phyloP scores from a whole-genome alignment of 2,329 filamentous ascomycete species.

The Penicillium sp. region DNA sequence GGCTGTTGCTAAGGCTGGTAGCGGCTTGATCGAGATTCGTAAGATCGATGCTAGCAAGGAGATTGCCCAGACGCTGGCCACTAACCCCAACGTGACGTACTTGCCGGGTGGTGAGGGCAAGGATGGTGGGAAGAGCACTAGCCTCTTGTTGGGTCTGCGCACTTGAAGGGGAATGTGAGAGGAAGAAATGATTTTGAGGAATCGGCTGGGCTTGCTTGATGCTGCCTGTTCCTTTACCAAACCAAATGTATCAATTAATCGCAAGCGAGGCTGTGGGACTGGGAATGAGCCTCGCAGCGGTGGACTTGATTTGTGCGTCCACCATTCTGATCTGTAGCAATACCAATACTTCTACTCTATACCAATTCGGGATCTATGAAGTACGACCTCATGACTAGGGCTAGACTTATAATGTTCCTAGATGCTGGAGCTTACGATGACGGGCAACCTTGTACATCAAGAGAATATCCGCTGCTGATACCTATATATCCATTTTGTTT shows the following conservation, averaged over 20 bases:
- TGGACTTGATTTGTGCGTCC: slow-evolving; percentile 13
- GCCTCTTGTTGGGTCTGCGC: slow-evolving; percentile 68
- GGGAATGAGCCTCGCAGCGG: slow-evolving; percentile 31
- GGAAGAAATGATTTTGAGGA: slow-evolving; percentile 6
- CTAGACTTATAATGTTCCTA: background rate
- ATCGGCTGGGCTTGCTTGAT: background rate
- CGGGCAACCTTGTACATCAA: no score
- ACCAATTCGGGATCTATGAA: background rate
- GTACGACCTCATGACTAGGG: background rate
- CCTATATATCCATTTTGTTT: no score
- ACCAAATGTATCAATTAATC: slow-evolving; percentile 30
- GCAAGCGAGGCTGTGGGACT: slow-evolving; percentile 25
- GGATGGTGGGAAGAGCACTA: slow-evolving; percentile 63
- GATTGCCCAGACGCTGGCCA: slow-evolving; percentile 84
- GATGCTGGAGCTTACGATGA: no score
- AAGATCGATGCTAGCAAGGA: slow-evolving; percentile 96
- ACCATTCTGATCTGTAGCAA: slow-evolving; percentile 25
- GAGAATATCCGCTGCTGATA: no score
- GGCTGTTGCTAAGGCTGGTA: slow-evolving; percentile 89
- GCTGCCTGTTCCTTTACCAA: slow-evolving; percentile 10
- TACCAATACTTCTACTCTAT: slow-evolving; percentile 30
- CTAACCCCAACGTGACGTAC: slow-evolving; percentile 95
- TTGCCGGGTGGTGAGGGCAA: slow-evolving; percentile 70
- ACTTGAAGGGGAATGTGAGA: slow-evolving; percentile 33
- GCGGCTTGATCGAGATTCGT: slow-evolving; percentile 92